These are phyloP conservation scores for Haplographium delicatum DNA, from an alignment of 495 filamentous ascomycete genomes.

Conservation along the genomic window DNA sequence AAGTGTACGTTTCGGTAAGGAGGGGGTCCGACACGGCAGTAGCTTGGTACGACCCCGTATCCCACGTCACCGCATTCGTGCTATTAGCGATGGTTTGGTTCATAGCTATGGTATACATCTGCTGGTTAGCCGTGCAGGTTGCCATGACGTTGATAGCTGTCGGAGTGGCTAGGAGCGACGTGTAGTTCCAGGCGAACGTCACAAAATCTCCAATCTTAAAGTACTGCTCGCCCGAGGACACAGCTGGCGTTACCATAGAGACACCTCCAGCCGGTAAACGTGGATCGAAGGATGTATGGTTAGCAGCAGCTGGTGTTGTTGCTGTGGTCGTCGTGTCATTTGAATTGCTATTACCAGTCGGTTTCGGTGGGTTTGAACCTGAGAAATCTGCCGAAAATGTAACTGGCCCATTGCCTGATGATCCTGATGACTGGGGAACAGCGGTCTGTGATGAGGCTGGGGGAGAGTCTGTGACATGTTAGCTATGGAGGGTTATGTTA, in stretches of 20 bases:
- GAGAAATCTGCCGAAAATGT: background rate
- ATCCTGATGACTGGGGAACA: background rate
- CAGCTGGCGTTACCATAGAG: constrained; percentile 71
- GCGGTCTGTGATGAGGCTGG: background rate
- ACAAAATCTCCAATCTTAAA: constrained; percentile 86
- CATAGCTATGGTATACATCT: constrained; percentile 59
- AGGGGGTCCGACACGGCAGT: constrained; percentile 51
- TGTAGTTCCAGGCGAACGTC: constrained; percentile 95
- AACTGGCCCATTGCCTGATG: background rate
- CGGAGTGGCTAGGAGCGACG: constrained; percentile 71
- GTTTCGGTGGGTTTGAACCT: background rate
- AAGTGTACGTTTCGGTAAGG: constrained; percentile 73
- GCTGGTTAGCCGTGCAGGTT: constrained; percentile 61
- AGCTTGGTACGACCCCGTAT: constrained; percentile 65
- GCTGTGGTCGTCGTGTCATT: background rate
- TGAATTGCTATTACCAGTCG: background rate
- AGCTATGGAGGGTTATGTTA: background rate
- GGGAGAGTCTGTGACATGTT: background rate
- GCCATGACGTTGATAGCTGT: constrained; percentile 77
- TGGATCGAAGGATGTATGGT: constrained; percentile 50
- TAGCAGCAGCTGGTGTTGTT: constrained; percentile 18
- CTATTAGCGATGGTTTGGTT: constrained; percentile 52
- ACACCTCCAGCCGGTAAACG: constrained; percentile 66
- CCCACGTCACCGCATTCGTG: constrained; percentile 66
- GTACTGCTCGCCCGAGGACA: constrained; percentile 55